phyloP scores from a whole-genome alignment of 2,329 filamentous ascomycete genomes.

The Botrytis porri region DNA sequence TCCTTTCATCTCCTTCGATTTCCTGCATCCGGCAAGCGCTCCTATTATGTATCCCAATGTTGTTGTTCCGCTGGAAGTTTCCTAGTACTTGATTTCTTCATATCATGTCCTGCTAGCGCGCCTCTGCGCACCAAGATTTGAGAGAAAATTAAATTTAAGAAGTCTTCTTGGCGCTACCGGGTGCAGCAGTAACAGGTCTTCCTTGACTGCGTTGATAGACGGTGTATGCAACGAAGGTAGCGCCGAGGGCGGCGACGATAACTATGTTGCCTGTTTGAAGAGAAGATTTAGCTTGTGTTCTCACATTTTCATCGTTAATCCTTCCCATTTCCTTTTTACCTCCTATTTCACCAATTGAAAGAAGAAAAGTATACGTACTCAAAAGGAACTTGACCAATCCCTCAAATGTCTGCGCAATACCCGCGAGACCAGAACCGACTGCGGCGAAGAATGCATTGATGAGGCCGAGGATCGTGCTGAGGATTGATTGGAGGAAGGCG shows the following conservation, averaged over 20 bases:
- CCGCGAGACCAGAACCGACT: conserved; percentile 30
- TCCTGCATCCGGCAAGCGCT: neutral
- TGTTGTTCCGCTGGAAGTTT: neutral
- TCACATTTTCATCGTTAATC: neutral
- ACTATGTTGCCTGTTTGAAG: conserved; percentile 32
- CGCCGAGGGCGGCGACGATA: conserved; percentile 29
- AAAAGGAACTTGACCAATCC: conserved; percentile 36
- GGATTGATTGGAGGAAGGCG: conserved; percentile 33
- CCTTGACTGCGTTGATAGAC: conserved; percentile 31
- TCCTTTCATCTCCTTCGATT: neutral
- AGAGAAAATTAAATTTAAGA: neutral
- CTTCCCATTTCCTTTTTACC: neutral
- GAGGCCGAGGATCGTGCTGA: conserved; percentile 30
- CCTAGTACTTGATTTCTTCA: neutral
- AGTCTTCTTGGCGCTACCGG: conserved; percentile 13
- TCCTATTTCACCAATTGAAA: neutral
- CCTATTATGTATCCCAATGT: neutral
- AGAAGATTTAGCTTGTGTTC: neutral
- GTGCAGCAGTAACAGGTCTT: conserved; percentile 11
- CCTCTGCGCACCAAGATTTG: too few species aligned
- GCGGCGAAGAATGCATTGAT: conserved; percentile 28
- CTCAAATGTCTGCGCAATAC: conserved; percentile 34
- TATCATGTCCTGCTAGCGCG: neutral
- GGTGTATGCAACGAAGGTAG: conserved; percentile 29
- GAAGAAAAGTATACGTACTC: conserved; percentile 29